Evolutionary conservation across 2,329 filamentous ascomycete species (phyloP).

Genomic region (Xylaria arbuscula): DNA sequence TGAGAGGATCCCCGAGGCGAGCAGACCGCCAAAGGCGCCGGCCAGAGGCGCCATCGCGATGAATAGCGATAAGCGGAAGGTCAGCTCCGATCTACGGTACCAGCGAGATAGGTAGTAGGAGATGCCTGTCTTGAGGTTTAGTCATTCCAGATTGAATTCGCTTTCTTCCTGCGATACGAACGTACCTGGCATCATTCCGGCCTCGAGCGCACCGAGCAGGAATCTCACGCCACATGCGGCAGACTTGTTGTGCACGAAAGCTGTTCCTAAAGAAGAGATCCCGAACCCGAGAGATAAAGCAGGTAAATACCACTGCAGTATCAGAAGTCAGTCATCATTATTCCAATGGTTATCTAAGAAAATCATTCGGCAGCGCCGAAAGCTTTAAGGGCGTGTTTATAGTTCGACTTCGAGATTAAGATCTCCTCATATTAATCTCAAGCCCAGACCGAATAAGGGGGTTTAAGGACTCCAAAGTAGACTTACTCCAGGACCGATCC

Average conservation of each 20-base stretch:
- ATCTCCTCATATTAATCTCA: not conserved
- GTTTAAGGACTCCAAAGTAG: not conserved
- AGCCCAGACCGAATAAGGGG: not conserved
- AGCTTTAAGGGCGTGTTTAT: not conserved
- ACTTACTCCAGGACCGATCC: constrained; percentile 69
- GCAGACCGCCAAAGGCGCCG: constrained; percentile 76
- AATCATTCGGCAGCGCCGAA: not conserved
- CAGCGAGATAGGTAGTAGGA: constrained; percentile 78
- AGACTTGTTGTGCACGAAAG: constrained; percentile 68
- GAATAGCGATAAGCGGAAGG: constrained; percentile 74
- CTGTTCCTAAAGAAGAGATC: constrained; percentile 71
- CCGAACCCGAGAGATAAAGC: constrained; percentile 71
- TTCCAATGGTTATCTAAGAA: not conserved
- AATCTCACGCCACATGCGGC: constrained; percentile 71
- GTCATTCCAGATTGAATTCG: not conserved
- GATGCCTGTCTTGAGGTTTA: constrained; percentile 57
- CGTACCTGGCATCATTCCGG: constrained; percentile 73
- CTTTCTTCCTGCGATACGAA: not conserved
- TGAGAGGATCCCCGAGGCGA: constrained; percentile 72
- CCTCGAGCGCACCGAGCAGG: constrained; percentile 75
- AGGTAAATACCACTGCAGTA: constrained; percentile 71
- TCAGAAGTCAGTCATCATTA: not conserved
- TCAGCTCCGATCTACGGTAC: constrained; percentile 76
- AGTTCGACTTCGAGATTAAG: not conserved
- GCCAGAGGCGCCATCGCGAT: constrained; percentile 77